These are phyloP conservation scores for Micractinium sp. DNA, from an alignment of 139 green algal genomes.

Conservation along the genomic window DNA sequence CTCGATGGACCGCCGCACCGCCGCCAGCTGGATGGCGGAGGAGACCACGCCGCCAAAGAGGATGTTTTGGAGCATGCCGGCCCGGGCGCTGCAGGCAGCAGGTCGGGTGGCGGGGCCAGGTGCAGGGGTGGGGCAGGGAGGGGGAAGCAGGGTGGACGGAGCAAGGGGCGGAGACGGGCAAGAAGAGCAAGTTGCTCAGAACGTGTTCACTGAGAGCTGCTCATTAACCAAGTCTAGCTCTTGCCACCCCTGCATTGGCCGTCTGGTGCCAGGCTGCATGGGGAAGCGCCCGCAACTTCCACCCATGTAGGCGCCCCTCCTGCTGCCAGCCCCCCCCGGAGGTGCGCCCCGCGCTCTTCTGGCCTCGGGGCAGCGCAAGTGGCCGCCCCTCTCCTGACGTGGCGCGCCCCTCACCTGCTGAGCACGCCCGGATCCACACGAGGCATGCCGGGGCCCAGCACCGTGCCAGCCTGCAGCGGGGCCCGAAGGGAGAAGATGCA, in stretches of 20 bases:
- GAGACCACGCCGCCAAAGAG: neutral
- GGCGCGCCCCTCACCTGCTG: neutral
- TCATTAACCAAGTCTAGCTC: too few relatives aligned
- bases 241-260: too few relatives aligned
- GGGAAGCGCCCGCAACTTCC: too few relatives aligned
- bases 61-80: slow-evolving; percentile 20
- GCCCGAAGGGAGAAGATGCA: too few relatives aligned
- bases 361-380: too few relatives aligned
- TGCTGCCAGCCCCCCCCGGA: neutral
- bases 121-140: neutral
- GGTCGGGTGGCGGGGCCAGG: neutral
- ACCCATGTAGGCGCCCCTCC: too few relatives aligned
- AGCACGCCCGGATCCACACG: neutral
- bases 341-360: too few relatives aligned
- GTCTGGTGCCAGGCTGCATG: too few relatives aligned
- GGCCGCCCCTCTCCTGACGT: neutral
- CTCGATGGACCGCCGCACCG: slow-evolving; percentile 21
- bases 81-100: neutral
- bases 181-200: neutral
- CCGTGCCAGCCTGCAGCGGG: neutral
- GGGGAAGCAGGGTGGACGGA: neutral
- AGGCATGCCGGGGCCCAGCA: slow-evolving; percentile 25
- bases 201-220: too few relatives aligned
- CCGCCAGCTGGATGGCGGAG: slow-evolving; percentile 16
- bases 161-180: neutral